These are phyloP conservation scores for Fennellomyces sp. DNA, from an alignment of 371 early-diverging fungal species.

Conservation along the genomic window DNA sequence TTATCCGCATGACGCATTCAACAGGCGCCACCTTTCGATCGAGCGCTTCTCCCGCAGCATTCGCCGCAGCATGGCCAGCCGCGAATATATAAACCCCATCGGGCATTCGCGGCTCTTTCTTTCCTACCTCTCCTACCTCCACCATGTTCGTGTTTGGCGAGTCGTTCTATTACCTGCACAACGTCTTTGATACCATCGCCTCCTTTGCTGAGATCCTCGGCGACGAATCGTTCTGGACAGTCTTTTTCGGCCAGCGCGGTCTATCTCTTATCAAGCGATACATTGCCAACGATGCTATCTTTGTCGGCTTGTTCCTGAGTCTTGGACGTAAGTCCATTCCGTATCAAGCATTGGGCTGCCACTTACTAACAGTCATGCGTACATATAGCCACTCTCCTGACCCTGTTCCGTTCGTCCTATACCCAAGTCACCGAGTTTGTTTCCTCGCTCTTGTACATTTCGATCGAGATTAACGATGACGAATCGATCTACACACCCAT, in stretches of 20 bases:
- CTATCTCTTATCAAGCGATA: constrained; percentile 8
- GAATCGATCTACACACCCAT: constrained; percentile 2
- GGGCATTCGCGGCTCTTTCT: not conserved
- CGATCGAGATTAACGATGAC: constrained; percentile 1
- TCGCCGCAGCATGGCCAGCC: too few relatives aligned
- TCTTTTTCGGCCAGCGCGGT: constrained; percentile 16
- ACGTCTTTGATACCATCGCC: not conserved
- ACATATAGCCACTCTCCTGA: constrained; percentile 2
- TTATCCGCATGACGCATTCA: not conserved
- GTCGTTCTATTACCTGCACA: not conserved
- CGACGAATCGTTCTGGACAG: constrained; percentile 26
- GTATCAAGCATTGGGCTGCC: not conserved
- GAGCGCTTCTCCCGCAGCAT: too few relatives aligned
- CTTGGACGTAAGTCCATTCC: constrained; percentile 12
- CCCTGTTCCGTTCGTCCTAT: not conserved
- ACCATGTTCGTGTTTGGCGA: not conserved
- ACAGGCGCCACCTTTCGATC: too few relatives aligned
- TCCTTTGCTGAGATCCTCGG: not conserved
- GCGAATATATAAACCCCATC: not conserved
- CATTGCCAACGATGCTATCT: constrained; percentile 16
- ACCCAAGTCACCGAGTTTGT: not conserved
- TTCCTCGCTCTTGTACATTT: not conserved
- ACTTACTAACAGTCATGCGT: not conserved
- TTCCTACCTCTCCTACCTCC: not conserved
- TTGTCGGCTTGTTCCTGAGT: constrained; percentile 9